Percentiles rank a stretch among this genome's conserved stretches.
phyloP scores from a whole-genome alignment of 352 stramenopile genomes.

The Aphanomyces euteiches region DNA sequence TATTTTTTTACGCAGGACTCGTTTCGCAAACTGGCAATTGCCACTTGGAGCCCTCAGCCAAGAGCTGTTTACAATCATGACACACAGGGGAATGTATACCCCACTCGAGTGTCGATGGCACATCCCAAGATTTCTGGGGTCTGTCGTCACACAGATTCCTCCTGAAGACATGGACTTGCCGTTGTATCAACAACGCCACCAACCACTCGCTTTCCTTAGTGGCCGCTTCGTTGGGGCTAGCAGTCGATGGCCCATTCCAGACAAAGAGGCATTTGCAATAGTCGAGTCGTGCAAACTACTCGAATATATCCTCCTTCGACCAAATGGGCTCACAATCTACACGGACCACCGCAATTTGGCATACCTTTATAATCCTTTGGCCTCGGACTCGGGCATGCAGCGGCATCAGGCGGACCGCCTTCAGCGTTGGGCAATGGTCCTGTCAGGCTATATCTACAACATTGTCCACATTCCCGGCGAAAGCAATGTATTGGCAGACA shows the following conservation, averaged over 20 bases:
- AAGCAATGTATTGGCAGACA: conserved; percentile 38
- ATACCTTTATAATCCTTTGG: conserved; percentile 35
- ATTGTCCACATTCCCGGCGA: conserved; percentile 36
- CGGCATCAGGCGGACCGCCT: conserved; percentile 39
- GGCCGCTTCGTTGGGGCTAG: conserved; percentile 27
- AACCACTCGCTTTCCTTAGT: conserved; percentile 34
- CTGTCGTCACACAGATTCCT: conserved; percentile 27
- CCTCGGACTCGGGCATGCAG: neutral
- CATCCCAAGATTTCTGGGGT: no score
- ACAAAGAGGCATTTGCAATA: conserved; percentile 38
- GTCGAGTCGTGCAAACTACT: conserved; percentile 35
- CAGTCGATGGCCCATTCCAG: conserved; percentile 32
- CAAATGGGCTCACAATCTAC: conserved; percentile 31
- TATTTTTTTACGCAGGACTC: no score
- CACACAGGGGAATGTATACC: no score
- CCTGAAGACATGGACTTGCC: conserved; percentile 12
- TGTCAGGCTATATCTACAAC: conserved; percentile 34
- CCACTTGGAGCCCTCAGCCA: no score
- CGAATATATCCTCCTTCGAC: conserved; percentile 32
- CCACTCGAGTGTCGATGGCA: no score
- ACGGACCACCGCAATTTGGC: conserved; percentile 36
- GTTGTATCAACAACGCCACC: conserved; percentile 30
- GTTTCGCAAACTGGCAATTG: no score
- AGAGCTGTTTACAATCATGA: no score
- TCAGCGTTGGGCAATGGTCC: conserved; percentile 32